These are phyloP conservation scores for Rhizophora mangle DNA, from an alignment of 345 rosid genomes.

Conservation along the genomic window DNA sequence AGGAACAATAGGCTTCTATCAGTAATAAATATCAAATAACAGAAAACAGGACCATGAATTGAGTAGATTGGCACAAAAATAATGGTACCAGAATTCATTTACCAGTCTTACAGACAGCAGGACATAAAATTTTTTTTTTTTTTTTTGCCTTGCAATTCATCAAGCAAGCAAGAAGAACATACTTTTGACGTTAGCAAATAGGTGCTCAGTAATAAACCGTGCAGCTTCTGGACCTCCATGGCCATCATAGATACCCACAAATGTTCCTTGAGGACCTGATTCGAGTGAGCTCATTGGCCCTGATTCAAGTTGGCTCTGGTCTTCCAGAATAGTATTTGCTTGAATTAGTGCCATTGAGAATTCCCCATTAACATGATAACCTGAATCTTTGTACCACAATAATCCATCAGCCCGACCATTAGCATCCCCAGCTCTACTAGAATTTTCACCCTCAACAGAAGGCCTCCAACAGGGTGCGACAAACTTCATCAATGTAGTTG, in stretches of 20 bases:
- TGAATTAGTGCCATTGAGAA: constrained; percentile 96
- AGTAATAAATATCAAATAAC: not conserved
- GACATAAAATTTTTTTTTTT: no score
- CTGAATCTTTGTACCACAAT: constrained; percentile 84
- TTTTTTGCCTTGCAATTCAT: not conserved
- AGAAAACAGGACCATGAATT: not conserved
- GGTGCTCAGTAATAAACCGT: constrained; percentile 64
- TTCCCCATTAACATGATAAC: constrained; percentile 64
- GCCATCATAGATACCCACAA: constrained; percentile 94
- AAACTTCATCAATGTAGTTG: constrained; percentile 56
- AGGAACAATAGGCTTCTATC: not conserved
- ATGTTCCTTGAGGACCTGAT: constrained; percentile 82
- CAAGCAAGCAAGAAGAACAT: constrained; percentile 26
- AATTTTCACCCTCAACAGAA: constrained; percentile 64
- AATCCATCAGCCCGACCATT: constrained; percentile 69
- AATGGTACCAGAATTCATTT: not conserved
- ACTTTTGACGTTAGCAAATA: constrained; percentile 69
- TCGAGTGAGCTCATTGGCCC: constrained; percentile 79
- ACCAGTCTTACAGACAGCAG: no score
- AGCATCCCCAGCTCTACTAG: constrained; percentile 51
- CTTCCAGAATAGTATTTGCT: constrained; percentile 78
- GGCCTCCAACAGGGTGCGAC: constrained; percentile 91
- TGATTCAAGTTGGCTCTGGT: constrained; percentile 85
- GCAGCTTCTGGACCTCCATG: constrained; percentile 99
- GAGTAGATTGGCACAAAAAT: not conserved